These are phyloP conservation scores for Solanum hybrid DNA, from an alignment of 305 asterid species.

Conservation along the genomic window DNA sequence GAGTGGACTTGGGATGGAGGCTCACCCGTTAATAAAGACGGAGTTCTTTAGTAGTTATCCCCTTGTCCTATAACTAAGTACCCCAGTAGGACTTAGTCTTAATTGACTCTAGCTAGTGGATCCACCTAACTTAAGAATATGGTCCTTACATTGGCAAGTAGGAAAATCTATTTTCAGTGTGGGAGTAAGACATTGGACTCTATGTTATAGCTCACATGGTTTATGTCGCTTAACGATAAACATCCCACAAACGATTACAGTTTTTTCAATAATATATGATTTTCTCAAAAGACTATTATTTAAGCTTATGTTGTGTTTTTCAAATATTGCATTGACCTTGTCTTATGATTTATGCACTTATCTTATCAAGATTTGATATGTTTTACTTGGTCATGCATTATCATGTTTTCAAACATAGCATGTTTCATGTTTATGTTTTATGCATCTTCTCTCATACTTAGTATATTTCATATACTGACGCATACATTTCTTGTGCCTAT, in stretches of 20 bases:
- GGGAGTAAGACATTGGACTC: not conserved
- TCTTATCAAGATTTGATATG: not conserved
- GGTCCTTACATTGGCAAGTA: not conserved
- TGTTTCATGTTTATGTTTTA: not conserved
- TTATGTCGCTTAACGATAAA: not conserved
- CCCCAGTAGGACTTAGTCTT: not conserved
- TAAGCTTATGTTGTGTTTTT: not conserved
- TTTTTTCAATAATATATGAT: too few species aligned
- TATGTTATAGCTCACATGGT: not conserved
- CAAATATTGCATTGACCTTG: not conserved
- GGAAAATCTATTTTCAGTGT: not conserved
- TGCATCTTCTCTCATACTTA: too few species aligned
- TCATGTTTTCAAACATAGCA: not conserved
- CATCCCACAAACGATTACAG: not conserved
- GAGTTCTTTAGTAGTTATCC: not conserved
- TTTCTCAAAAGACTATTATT: too few species aligned
- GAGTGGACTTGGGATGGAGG: not conserved
- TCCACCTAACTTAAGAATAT: not conserved
- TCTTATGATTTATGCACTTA: not conserved
- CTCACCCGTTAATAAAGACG: not conserved
- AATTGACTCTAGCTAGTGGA: not conserved
- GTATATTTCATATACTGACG: not conserved
- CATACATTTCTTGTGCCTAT: not conserved
- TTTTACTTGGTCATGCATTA: not conserved
- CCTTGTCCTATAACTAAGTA: not conserved